Conservation (phyloP, 345 rosid genomes). For the Gynandropsis gynandra region DNA sequence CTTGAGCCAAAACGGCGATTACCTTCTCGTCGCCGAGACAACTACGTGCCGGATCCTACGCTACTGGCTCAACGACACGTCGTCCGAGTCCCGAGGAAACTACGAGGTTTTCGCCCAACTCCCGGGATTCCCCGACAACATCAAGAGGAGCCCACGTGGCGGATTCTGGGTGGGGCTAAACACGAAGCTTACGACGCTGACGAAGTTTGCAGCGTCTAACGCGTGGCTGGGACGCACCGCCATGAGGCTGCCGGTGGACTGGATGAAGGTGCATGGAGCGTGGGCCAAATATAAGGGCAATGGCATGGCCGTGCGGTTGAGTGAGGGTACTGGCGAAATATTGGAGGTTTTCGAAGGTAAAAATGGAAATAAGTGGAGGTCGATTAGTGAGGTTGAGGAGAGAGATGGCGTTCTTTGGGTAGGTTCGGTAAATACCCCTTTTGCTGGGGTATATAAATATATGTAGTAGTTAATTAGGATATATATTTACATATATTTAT, state of each 20-base stretch:
- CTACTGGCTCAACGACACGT: conserved; percentile 34
- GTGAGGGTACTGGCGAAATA: conserved; percentile 46
- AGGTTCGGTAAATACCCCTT: conserved; percentile 52
- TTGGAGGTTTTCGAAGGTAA: conserved; percentile 37
- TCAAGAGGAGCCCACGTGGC: conserved; percentile 51
- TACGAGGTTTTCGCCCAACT: conserved; percentile 40
- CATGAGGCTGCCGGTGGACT: conserved; percentile 35
- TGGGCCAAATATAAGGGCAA: conserved; percentile 36
- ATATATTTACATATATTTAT: too few species aligned
- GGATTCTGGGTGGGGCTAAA: conserved; percentile 64
- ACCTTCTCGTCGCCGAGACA: conserved; percentile 48
- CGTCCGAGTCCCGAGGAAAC: conserved; percentile 16
- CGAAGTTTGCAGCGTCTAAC: conserved; percentile 28
- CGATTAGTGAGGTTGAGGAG: conserved; percentile 63
- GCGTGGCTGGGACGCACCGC: conserved; percentile 46
- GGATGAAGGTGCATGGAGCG: conserved; percentile 30
- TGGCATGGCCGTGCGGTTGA: conserved; percentile 58
- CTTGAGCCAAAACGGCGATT: conserved; percentile 35
- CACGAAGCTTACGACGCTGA: conserved; percentile 35
- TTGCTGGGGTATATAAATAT: conserved; percentile 31
- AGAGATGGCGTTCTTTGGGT: conserved; percentile 49
- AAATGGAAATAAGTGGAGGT: conserved; percentile 27
- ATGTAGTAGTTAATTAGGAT: too few species aligned
- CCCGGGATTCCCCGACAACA: conserved; percentile 66
- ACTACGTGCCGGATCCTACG: conserved; percentile 33